Evolutionary conservation across 257 asterid species (phyloP).

Genomic region (Pogostemon cablin): DNA sequence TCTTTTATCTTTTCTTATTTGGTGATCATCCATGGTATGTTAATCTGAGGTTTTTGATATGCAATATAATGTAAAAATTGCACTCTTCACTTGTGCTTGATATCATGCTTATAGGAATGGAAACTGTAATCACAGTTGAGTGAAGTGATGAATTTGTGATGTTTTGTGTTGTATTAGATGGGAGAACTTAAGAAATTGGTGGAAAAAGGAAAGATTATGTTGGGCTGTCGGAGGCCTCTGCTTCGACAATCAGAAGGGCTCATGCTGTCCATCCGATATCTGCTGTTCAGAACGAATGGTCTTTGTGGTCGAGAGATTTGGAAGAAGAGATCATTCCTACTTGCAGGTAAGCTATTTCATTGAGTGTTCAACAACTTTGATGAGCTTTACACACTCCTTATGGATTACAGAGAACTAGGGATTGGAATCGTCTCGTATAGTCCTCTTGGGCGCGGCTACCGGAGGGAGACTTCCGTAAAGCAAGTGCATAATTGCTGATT

Average conservation of each 20-base stretch:
- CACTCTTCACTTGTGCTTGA: not conserved
- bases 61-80: too few relatives aligned
- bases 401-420: conserved; percentile 44
- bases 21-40: conserved; percentile 1
- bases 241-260: conserved; percentile 73
- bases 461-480: conserved; percentile 40
- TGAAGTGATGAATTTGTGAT: too few relatives aligned
- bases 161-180: conserved; percentile 39
- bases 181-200: conserved; percentile 74
- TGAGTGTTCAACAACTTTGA: too few relatives aligned
- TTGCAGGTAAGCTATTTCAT: conserved; percentile 46
- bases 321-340: conserved; percentile 63
- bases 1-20: not conserved
- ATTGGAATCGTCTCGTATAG: conserved; percentile 48
- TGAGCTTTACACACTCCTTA: not conserved
- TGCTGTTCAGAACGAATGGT: conserved; percentile 71
- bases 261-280: conserved; percentile 77
- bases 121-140: too few relatives aligned
- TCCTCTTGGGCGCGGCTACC: too few relatives aligned
- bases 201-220: conserved; percentile 70
- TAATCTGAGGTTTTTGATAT: too few relatives aligned
- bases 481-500: not conserved
- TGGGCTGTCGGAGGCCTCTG: conserved; percentile 78
- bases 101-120: too few relatives aligned
- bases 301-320: conserved; percentile 59